Percentiles rank a stretch among this genome's conserved stretches.
Evolutionary conservation across 305 asterid genomes (phyloP).

Genomic region (Fraxinus dipetala): DNA sequence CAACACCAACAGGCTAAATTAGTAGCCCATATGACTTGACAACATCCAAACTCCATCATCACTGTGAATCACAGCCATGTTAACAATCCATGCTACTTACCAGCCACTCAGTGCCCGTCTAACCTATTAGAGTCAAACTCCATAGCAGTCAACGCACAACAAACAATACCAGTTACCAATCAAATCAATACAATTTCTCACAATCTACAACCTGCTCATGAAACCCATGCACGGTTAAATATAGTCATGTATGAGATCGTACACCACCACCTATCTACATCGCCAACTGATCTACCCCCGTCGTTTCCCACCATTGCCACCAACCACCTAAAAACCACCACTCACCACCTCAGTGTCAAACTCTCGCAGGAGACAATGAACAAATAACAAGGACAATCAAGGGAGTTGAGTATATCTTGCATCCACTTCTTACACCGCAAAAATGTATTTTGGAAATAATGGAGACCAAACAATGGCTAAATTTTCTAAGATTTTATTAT

Average conservation of each 20-base stretch:
- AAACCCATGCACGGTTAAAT: neutral
- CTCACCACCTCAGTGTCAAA: neutral
- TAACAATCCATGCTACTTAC: neutral
- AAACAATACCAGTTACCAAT: neutral
- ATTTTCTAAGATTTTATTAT: no score
- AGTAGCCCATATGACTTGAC: neutral
- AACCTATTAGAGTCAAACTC: neutral
- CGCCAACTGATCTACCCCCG: neutral
- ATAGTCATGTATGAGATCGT: neutral
- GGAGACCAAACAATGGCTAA: no score
- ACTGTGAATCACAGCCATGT: neutral
- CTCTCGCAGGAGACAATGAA: neutral
- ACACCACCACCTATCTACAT: neutral
- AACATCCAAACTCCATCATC: neutral
- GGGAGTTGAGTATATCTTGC: neutral
- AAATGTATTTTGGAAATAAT: neutral
- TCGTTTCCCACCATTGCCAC: neutral
- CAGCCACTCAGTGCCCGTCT: neutral
- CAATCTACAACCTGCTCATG: neutral
- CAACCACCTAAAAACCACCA: neutral
- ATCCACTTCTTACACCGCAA: neutral
- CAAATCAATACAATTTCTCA: neutral
- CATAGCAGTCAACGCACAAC: neutral
- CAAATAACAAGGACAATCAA: neutral
- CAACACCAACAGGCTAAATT: neutral